Evolutionary conservation across 352 stramenopile genomes (phyloP).

Genomic region (Phytophthora macrochlamydospora): DNA sequence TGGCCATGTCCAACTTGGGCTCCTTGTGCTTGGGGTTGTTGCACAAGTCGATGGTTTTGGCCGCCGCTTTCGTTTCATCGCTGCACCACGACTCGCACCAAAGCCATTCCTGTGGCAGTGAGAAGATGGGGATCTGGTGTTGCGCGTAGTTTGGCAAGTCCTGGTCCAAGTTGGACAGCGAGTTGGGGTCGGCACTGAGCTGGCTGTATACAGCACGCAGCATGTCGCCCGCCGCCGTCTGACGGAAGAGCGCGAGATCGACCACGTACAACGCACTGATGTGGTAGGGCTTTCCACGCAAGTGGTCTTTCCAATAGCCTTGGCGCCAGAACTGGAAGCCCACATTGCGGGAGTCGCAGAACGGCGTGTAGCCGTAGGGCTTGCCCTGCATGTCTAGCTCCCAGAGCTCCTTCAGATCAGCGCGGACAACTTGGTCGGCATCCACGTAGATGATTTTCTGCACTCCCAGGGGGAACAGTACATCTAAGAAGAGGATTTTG

Average conservation of each 20-base stretch:
- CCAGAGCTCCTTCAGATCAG: constrained; percentile 98
- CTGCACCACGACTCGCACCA: constrained; percentile 99
- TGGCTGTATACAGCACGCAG: constrained; percentile 97
- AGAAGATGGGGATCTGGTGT: constrained; percentile 97
- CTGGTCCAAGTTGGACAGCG: constrained; percentile 99
- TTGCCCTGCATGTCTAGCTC: constrained; percentile 97
- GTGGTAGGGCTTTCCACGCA: constrained; percentile 98
- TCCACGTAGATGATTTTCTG: constrained; percentile 99
- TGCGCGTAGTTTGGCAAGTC: constrained; percentile 99
- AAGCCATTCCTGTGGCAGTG: constrained; percentile 98
- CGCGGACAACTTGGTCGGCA: constrained; percentile 98
- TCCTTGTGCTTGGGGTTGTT: constrained; percentile 99
- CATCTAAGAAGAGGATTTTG: constrained; percentile 99
- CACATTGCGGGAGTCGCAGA: constrained; percentile 97
- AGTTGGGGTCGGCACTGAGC: constrained; percentile 98
- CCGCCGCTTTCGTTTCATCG: constrained; percentile 95
- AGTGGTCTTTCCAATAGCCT: constrained; percentile 98
- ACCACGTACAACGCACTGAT: constrained; percentile 99
- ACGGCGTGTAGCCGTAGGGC: constrained; percentile 98
- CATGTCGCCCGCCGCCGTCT: constrained; percentile 95
- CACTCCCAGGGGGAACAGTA: constrained; percentile 98
- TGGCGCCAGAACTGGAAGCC: constrained; percentile 99
- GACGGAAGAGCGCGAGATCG: constrained; percentile 96
- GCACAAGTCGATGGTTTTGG: constrained; percentile 99
- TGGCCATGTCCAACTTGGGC: constrained; percentile 99